A percentile compares a stretch with the other conserved stretches of the same genome.
phyloP scores from a whole-genome alignment of 2,329 filamentous ascomycete species.

The Colletotrichum lupini region DNA sequence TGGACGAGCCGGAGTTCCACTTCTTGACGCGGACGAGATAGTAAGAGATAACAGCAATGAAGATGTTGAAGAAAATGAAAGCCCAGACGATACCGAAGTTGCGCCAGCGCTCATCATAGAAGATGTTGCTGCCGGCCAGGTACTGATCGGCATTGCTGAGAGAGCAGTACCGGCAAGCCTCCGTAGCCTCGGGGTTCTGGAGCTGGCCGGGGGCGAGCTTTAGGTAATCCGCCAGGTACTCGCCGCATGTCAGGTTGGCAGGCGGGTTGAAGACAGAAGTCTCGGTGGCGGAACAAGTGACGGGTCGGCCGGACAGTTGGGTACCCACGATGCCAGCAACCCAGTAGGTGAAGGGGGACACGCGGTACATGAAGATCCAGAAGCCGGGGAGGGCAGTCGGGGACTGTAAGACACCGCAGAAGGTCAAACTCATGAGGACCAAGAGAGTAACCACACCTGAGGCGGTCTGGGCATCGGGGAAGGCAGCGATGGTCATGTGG shows the following conservation, averaged over 20 bases:
- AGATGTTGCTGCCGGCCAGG: conserved; percentile 57
- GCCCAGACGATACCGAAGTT: conserved; percentile 79
- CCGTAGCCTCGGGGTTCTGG: conserved; percentile 67
- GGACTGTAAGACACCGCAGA: conserved; percentile 73
- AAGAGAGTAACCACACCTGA: conserved; percentile 71
- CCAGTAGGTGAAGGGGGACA: conserved; percentile 76
- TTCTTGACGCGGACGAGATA: conserved; percentile 56
- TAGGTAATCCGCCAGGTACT: conserved; percentile 72
- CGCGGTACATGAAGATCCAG: conserved; percentile 83
- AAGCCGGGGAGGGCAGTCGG: conserved; percentile 72
- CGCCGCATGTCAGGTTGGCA: conserved; percentile 67
- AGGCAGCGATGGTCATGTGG: conserved; percentile 77
- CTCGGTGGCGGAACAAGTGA: conserved; percentile 67
- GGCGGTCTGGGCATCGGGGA: conserved; percentile 76
- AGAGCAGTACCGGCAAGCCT: conserved; percentile 74
- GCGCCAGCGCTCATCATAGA: conserved; percentile 69
- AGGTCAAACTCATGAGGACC: conserved; percentile 68
- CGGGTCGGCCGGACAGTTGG: conserved; percentile 65
- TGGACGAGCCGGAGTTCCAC: conserved; percentile 25
- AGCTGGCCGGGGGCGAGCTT: conserved; percentile 64
- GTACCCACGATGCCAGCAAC: conserved; percentile 76
- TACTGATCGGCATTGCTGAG: conserved; percentile 72
- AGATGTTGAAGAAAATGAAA: conserved; percentile 73
- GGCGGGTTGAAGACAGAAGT: conserved; percentile 74
- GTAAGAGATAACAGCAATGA: conserved; percentile 68